Percentiles rank a stretch among this genome's conserved stretches.
phyloP scores from a whole-genome alignment of 73 alveolate genomes.

The Urostyla sp. region DNA sequence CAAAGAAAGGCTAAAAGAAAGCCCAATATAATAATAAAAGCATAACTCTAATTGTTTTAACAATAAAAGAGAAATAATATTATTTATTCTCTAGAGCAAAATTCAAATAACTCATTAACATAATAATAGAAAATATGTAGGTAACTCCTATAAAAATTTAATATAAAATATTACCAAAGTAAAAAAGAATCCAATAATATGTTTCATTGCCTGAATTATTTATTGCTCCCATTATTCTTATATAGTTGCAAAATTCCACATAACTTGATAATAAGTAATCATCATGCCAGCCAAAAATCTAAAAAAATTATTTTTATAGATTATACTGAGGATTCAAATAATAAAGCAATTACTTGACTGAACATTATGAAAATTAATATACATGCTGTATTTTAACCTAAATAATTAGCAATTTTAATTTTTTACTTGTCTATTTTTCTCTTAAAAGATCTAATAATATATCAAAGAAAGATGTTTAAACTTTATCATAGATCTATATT shows the following conservation, averaged over 20 bases:
- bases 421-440: slow-evolving; percentile 34
- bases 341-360: background rate
- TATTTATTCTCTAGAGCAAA: slow-evolving; percentile 1
- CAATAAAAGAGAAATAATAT: background rate
- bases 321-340: slow-evolving; percentile 1
- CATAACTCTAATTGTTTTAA: slow-evolving; percentile 6
- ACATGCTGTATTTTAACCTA: slow-evolving; percentile 37
- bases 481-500: background rate
- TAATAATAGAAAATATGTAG: background rate
- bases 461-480: slow-evolving; percentile 29
- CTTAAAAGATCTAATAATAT: slow-evolving; percentile 22
- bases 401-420: background rate
- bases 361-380: slow-evolving; percentile 26
- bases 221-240: slow-evolving; percentile 24
- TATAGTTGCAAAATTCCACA: slow-evolving; percentile 12
- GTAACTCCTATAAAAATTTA: background rate
- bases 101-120: background rate
- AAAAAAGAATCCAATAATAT: slow-evolving; percentile 5
- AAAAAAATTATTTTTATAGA: background rate
- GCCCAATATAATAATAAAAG: slow-evolving; percentile 32
- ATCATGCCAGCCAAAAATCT: slow-evolving; percentile 36
- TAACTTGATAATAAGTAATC: background rate
- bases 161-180: slow-evolving; percentile 28
- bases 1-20: slow-evolving; percentile 46
- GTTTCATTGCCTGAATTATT: slow-evolving; percentile 6